phyloP scores from a whole-genome alignment of 2,329 filamentous ascomycete genomes.

The Dendryphion nanum region DNA sequence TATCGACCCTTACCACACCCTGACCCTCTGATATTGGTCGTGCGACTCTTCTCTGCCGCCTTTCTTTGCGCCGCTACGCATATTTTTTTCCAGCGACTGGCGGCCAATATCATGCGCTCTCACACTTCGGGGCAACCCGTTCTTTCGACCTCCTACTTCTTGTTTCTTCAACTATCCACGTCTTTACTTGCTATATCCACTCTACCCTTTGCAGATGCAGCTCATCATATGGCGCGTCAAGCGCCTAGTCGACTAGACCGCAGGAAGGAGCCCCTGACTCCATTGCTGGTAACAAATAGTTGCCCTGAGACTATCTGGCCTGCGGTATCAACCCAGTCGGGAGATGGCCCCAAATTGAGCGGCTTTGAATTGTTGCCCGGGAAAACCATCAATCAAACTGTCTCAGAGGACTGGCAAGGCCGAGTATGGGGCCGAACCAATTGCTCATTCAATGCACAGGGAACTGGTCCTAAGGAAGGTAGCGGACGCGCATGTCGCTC shows the following conservation, averaged over 20 bases:
- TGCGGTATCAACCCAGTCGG: slow-evolving; percentile 70
- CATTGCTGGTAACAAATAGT: slow-evolving; percentile 68
- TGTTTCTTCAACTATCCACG: too few relatives aligned
- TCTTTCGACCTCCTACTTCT: too few relatives aligned
- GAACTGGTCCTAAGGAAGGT: slow-evolving; percentile 51
- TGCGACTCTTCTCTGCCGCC: background rate
- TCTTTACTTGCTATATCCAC: too few relatives aligned
- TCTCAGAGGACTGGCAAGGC: slow-evolving; percentile 75
- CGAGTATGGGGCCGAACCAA: slow-evolving; percentile 82
- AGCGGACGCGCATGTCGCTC: slow-evolving; percentile 64
- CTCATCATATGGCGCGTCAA: slow-evolving; percentile 33
- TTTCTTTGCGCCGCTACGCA: background rate
- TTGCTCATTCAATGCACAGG: slow-evolving; percentile 70
- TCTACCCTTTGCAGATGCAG: slow-evolving; percentile 21
- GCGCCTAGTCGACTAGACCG: slow-evolving; percentile 27
- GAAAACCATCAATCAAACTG: slow-evolving; percentile 59
- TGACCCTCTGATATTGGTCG: too few relatives aligned
- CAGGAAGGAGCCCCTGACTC: slow-evolving; percentile 41
- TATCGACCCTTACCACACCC: too few relatives aligned
- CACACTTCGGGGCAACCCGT: too few relatives aligned
- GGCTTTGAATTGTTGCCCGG: slow-evolving; percentile 68
- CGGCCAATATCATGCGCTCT: too few relatives aligned
- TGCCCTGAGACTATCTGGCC: slow-evolving; percentile 74
- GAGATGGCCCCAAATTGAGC: slow-evolving; percentile 63
- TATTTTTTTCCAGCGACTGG: background rate